These are phyloP conservation scores for Auricularia sp. DNA, from an alignment of 768 basidiomycete species.

Conservation along the genomic window DNA sequence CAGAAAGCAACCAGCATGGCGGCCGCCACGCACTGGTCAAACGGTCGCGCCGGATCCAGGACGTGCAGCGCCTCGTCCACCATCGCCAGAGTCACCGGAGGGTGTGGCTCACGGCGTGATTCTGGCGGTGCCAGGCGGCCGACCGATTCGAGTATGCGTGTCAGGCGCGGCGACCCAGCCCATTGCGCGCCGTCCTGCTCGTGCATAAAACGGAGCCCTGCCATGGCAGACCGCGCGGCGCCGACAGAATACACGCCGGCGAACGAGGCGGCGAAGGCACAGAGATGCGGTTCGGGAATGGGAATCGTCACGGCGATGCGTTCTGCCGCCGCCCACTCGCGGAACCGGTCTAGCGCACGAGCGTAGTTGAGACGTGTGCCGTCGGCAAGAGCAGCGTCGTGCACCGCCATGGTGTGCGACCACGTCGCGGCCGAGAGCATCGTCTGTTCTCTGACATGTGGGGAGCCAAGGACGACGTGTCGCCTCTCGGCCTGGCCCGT, in stretches of 20 bases:
- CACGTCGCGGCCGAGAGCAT: not conserved
- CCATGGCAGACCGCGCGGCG: not conserved
- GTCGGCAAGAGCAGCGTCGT: not conserved
- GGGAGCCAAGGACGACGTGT: not conserved
- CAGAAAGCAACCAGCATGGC: too few species aligned
- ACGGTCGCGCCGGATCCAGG: too few species aligned
- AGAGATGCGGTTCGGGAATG: not conserved
- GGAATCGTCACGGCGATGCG: not conserved
- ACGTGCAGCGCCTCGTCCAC: too few species aligned
- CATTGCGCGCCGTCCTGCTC: not conserved
- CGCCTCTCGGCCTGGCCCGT: not conserved
- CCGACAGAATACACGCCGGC: not conserved
- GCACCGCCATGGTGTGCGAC: not conserved
- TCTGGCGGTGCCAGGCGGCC: not conserved
- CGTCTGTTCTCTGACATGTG: not conserved
- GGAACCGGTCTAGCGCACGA: not conserved
- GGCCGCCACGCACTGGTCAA: too few species aligned
- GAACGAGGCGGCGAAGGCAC: not conserved
- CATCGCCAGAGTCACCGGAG: conserved; percentile 21
- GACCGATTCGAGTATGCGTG: not conserved
- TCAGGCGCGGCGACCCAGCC: not conserved
- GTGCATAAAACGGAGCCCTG: not conserved
- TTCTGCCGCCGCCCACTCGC: not conserved
- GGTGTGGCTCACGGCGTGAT: conserved; percentile 8
- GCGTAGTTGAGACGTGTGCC: not conserved